These are phyloP conservation scores for Globisporangium megalacanthum DNA, from an alignment of 352 stramenopile genomes.

Conservation along the genomic window DNA sequence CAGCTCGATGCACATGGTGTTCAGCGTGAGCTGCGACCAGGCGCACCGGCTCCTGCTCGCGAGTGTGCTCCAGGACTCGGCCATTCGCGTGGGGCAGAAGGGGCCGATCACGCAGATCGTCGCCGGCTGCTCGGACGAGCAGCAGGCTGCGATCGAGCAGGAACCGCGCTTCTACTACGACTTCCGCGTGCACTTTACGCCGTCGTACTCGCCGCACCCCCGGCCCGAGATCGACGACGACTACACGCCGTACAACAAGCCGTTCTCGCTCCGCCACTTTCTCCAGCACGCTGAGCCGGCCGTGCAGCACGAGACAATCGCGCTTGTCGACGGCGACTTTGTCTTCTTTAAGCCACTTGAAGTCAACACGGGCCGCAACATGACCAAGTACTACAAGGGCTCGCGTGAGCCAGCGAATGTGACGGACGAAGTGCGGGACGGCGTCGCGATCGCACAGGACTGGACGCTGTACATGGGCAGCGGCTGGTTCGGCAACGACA, in stretches of 20 bases:
- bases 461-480: slow-evolving; percentile 35
- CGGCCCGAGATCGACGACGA: slow-evolving; percentile 14
- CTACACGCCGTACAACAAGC: slow-evolving; percentile 27
- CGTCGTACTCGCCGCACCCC: slow-evolving; percentile 15
- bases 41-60: slow-evolving; percentile 13
- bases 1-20: slow-evolving; percentile 21
- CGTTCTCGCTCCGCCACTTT: slow-evolving; percentile 21
- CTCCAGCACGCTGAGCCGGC: slow-evolving; percentile 19
- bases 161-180: slow-evolving; percentile 23
- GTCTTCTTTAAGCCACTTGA: slow-evolving; percentile 15
- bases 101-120: slow-evolving; percentile 29
- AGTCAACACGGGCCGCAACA: slow-evolving; percentile 31
- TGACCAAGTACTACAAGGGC: slow-evolving; percentile 34
- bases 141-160: slow-evolving; percentile 6
- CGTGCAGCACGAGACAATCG: slow-evolving; percentile 16
- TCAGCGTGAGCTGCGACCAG: slow-evolving; percentile 24
- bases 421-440: slow-evolving; percentile 37
- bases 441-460: slow-evolving; percentile 40
- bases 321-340: slow-evolving; percentile 19
- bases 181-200: slow-evolving; percentile 22
- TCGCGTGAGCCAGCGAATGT: slow-evolving; percentile 22
- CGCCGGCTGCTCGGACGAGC: slow-evolving; percentile 14
- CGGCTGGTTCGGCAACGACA: slow-evolving; percentile 28
- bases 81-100: slow-evolving; percentile 13
- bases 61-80: slow-evolving; percentile 19